These are phyloP conservation scores for Xylaria telfairii DNA, from an alignment of 495 filamentous ascomycete species.

Conservation along the genomic window DNA sequence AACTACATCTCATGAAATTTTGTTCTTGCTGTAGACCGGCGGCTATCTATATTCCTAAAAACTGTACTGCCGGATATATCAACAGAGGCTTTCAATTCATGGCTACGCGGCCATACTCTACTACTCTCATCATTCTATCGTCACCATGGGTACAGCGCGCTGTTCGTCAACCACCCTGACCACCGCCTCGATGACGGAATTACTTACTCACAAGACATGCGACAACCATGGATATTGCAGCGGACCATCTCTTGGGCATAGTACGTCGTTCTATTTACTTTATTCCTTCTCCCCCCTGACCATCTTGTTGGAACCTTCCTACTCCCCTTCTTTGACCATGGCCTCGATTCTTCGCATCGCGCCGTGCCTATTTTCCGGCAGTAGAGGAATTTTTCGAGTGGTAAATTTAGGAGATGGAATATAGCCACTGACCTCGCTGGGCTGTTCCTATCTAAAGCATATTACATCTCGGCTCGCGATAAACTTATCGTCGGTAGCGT, in stretches of 20 bases:
- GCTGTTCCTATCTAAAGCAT: not conserved
- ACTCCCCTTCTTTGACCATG: not conserved
- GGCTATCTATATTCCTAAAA: not conserved
- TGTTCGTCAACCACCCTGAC: not conserved
- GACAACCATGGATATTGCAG: not conserved
- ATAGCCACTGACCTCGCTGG: not conserved
- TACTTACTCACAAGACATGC: constrained; percentile 4
- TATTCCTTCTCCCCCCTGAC: not conserved
- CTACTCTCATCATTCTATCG: too few relatives aligned
- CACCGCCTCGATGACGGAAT: not conserved
- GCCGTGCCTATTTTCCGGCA: not conserved
- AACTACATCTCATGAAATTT: not conserved
- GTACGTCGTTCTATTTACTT: not conserved
- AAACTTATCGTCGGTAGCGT: not conserved
- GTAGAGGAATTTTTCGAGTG: not conserved
- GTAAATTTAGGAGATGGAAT: not conserved
- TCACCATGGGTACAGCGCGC: not conserved
- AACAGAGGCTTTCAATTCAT: not conserved
- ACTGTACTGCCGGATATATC: not conserved
- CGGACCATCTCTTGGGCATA: constrained; percentile 1
- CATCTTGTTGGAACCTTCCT: not conserved
- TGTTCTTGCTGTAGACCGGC: not conserved
- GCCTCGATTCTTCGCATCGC: not conserved
- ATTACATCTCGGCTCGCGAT: constrained; percentile 8
- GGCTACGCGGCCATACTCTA: not conserved